A percentile compares a stretch with the other conserved stretches of the same genome.
Conservation (phyloP, 257 asterid species). For the Striga asiatica region DNA sequence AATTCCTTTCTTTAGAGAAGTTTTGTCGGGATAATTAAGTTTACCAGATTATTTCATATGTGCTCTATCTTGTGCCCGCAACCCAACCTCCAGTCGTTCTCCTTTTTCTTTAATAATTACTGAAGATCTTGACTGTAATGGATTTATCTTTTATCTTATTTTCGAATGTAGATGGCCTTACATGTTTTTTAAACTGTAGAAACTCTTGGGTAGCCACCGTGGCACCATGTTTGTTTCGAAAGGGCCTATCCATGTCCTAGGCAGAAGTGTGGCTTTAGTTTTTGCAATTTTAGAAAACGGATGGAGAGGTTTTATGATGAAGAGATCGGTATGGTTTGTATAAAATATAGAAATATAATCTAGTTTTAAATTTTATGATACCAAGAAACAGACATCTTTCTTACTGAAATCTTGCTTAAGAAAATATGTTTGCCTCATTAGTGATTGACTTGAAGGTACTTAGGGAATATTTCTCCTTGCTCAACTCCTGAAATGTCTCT, state of each 20-base stretch:
- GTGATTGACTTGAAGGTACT: not conserved
- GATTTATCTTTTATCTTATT: not conserved
- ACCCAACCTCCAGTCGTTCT: too few species aligned
- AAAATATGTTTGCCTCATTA: not conserved
- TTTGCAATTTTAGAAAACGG: not conserved
- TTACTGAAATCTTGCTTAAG: not conserved
- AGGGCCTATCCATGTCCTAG: slow-evolving; percentile 1
- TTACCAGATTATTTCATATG: too few species aligned
- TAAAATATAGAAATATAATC: not conserved
- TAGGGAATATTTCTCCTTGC: not conserved
- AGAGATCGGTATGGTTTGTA: not conserved
- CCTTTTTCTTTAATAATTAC: too few species aligned
- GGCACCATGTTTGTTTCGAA: not conserved
- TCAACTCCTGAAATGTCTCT: too few species aligned
- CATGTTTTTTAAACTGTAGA: not conserved
- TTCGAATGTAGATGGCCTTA: not conserved
- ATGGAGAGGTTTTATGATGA: too few species aligned
- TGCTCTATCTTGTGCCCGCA: too few species aligned
- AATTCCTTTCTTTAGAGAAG: too few species aligned
- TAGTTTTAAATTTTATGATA: not conserved
- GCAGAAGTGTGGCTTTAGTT: not conserved
- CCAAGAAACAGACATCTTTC: not conserved
- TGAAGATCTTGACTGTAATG: too few species aligned
- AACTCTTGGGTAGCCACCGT: not conserved
- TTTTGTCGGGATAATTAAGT: too few species aligned